Base-by-base conservation (phyloP, 805 yeast species). In the Yarrowia keelungensis region DNA sequence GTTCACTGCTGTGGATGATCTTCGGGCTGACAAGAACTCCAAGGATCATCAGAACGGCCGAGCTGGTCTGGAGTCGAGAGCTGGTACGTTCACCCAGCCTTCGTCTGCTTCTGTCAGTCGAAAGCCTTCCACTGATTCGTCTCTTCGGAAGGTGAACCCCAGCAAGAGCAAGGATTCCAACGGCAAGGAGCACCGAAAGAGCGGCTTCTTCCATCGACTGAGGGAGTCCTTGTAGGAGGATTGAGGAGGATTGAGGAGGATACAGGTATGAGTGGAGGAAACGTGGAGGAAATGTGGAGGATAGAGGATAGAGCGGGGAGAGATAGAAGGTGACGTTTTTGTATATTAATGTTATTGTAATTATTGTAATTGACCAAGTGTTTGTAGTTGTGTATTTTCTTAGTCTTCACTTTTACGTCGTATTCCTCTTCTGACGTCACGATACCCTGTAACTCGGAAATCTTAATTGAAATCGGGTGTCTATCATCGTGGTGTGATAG, bases 1-100 rank as follows among this genome's bases (percentile, higher is more conserved):
- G 38, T 80, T 79, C 72, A 77, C 77, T 3, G 71, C 76, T 36
- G 70, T 74, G 26, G 71, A 71, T 36, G 75, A 75, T 47, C 69
- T 76, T 36, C 56, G 67, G 15, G 56, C 46, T 4, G 67, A 47
- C 35, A 39, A 26, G n/a, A 39, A 45, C 35, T 43, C 32, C 35
- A 19, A 38, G 36, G 59, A 59, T 5, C 65, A 59, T 9, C 36
- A 45, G 41, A 45, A 59, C 14, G 65, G 65, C 2, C 50, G 65
- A 3, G 65, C 51, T 35, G 65, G 65, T 26, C 51, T 59, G 42
- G 65, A 45, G n/a, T 32, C 64, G 5, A 5, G 49, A 43, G 16
- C 51, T n/a, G 65, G 65, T 8, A 59, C 35, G 8, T 56, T 45
- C 35, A 53, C 50, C 45, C 70, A 41, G 58, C 71, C 50, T 58